Conservation (phyloP, 352 stramenopile species). For the Phytophthora rubi region DNA sequence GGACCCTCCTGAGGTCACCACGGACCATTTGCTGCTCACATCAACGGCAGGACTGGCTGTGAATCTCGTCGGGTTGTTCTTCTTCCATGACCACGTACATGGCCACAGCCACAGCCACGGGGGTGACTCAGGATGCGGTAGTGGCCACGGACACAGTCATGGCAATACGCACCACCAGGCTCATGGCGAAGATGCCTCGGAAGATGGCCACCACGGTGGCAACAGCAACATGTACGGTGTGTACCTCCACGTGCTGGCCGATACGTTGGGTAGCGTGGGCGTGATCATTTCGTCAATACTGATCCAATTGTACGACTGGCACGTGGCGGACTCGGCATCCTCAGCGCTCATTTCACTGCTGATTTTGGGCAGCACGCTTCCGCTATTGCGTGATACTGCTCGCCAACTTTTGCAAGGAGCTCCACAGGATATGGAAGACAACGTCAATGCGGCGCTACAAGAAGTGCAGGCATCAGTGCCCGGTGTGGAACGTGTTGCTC, state of each 20-base stretch:
- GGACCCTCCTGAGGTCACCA: slow-evolving; percentile 78
- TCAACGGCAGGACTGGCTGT: slow-evolving; percentile 82
- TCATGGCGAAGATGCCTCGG: slow-evolving; percentile 54
- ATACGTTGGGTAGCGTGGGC: slow-evolving; percentile 89
- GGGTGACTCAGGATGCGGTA: slow-evolving; percentile 35
- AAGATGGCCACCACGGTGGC: slow-evolving; percentile 31
- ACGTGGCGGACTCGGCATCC: slow-evolving; percentile 83
- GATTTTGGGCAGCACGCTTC: slow-evolving; percentile 85
- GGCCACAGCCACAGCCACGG: slow-evolving; percentile 69
- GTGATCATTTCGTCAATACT: slow-evolving; percentile 90
- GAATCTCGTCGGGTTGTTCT: slow-evolving; percentile 90
- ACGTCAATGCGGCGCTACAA: slow-evolving; percentile 51
- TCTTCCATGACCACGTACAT: slow-evolving; percentile 91
- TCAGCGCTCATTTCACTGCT: slow-evolving; percentile 86
- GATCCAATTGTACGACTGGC: slow-evolving; percentile 85
- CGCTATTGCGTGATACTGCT: slow-evolving; percentile 77
- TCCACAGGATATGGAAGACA: slow-evolving; percentile 55
- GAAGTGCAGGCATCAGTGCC: slow-evolving; percentile 54
- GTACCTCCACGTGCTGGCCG: slow-evolving; percentile 90
- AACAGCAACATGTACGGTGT: slow-evolving; percentile 93
- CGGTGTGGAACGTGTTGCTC: slow-evolving; percentile 52
- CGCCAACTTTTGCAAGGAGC: slow-evolving; percentile 77
- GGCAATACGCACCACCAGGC: slow-evolving; percentile 56
- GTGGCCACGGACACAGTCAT: slow-evolving; percentile 69
- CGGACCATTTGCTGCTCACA: slow-evolving; percentile 86